Base-by-base conservation (phyloP, 2,329 filamentous ascomycete genomes). In the Penicillium hordei region DNA sequence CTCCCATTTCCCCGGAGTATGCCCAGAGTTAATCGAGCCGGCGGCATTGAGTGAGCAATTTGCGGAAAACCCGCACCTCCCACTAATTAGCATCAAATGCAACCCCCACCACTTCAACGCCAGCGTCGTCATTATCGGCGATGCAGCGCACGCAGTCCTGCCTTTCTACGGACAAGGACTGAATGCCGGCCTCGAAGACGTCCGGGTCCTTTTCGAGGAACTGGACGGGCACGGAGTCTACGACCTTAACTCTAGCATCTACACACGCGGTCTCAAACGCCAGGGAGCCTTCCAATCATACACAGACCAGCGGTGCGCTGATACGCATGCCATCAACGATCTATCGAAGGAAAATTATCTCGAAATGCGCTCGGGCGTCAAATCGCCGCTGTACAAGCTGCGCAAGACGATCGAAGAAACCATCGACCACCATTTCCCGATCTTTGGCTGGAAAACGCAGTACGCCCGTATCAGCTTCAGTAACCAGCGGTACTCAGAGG, bases 121-220 rank as follows among this genome's bases (percentile, higher is more conserved):
- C 25, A 89, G 87, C 0, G 91, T 84, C 33, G 91, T 96, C 59
- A 91, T 99, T 48, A 73, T 99, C 36, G 94, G 94, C 58, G 94
- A 99, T 72, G 92, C 94, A 8, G 93, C 94, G 0, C 94, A 99
- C 73, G 94, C 95, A 57, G 97, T 99, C 88, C 92, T 99, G 0
- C 94, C 94, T 0, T 99, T 99, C 76, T 99, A 97, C 74, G 94
- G 94, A 0, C 94, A 99, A 74, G 94, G 94, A 38, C 95, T 99
- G 87, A 99, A 99, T 70, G 90, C 94, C 0, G 94, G 94, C 0
- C 85, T 99, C 42, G 94, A 99, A 77, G 93, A 97, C 68, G 92
- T 99, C 13, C 87, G 89, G 8, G 87, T 96, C 5, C 83, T 99
- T 1, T 99, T 96, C 75, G 85, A 87, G 0, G 82, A 89, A 43